phyloP scores from a whole-genome alignment of 768 basidiomycete species.

The Lactifluus subvellereus region DNA sequence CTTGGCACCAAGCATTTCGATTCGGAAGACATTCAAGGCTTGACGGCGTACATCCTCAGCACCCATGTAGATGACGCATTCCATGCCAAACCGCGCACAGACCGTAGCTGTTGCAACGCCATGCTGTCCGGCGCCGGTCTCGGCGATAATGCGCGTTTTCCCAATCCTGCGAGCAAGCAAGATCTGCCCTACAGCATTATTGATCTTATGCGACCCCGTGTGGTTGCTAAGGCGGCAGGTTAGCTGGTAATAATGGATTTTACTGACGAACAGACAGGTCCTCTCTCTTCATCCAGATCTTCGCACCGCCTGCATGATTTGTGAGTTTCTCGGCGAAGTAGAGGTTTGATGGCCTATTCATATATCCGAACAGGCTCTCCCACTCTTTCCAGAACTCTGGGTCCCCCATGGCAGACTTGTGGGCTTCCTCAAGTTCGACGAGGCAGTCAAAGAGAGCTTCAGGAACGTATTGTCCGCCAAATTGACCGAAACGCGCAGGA shows the following conservation, averaged over 20 bases:
- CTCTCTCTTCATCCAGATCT: slow-evolving; percentile 97
- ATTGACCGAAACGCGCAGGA: slow-evolving; percentile 86
- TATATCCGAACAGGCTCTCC: slow-evolving; percentile 82
- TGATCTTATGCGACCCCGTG: slow-evolving; percentile 98
- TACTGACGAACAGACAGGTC: slow-evolving; percentile 50
- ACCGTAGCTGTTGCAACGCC: slow-evolving; percentile 99
- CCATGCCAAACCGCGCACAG: slow-evolving; percentile 92
- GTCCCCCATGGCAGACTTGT: slow-evolving; percentile 80
- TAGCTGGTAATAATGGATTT: background rate
- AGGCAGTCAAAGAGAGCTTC: slow-evolving; percentile 94
- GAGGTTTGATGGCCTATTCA: slow-evolving; percentile 88
- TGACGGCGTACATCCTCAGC: slow-evolving; percentile 95
- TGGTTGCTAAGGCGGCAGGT: slow-evolving; percentile 60
- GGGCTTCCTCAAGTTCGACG: slow-evolving; percentile 84
- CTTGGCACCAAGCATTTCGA: slow-evolving; percentile 94
- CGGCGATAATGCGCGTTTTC: slow-evolving; percentile 95
- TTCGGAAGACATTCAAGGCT: slow-evolving; percentile 95
- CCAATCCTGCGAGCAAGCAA: slow-evolving; percentile 90
- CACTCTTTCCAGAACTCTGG: slow-evolving; percentile 93
- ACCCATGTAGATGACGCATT: slow-evolving; percentile 98
- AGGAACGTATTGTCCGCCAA: slow-evolving; percentile 96
- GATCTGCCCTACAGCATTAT: slow-evolving; percentile 98
- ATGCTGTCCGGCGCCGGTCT: slow-evolving; percentile 98
- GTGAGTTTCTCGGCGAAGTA: slow-evolving; percentile 91
- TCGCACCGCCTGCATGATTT: slow-evolving; percentile 85